These are phyloP conservation scores for Golubevia sp. DNA, from an alignment of 1,284 basidiomycete genomes.

Conservation along the genomic window DNA sequence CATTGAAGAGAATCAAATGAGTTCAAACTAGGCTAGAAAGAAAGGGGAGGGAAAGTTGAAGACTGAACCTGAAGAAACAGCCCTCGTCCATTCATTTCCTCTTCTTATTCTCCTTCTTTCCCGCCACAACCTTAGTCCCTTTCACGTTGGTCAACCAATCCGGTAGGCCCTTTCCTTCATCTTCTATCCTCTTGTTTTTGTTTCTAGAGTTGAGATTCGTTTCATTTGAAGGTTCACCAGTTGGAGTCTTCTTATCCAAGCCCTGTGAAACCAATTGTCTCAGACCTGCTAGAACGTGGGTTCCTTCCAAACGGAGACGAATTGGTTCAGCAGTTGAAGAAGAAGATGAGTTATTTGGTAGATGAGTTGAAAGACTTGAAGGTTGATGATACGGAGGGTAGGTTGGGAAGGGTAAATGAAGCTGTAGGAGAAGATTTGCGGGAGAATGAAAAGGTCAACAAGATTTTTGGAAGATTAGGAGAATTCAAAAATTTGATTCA, in stretches of 20 bases:
- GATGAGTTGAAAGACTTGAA: slow-evolving; percentile 11
- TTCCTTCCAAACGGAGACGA: slow-evolving; percentile 30
- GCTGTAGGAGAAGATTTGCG: neutral
- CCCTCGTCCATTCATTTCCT: neutral
- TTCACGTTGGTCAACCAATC: slow-evolving; percentile 36
- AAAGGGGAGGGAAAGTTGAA: too few relatives aligned
- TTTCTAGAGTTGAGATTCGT: slow-evolving; percentile 4
- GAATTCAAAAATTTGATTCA: too few relatives aligned
- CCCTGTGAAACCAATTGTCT: slow-evolving; percentile 30
- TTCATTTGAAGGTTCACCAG: neutral
- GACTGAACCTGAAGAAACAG: too few relatives aligned
- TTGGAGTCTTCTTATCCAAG: slow-evolving; percentile 17
- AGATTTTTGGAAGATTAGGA: too few relatives aligned
- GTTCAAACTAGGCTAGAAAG: too few relatives aligned
- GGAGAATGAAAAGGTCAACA: neutral
- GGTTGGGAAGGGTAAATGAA: slow-evolving; percentile 26
- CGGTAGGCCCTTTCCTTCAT: slow-evolving; percentile 14
- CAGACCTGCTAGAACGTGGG: slow-evolving; percentile 32
- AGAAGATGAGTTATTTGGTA: neutral
- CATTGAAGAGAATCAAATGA: too few relatives aligned
- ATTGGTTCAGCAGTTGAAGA: slow-evolving; percentile 11
- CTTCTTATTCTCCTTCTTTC: neutral
- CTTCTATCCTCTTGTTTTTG: neutral
- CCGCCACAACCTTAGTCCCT: slow-evolving; percentile 31
- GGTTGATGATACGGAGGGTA: slow-evolving; percentile 27